Base-by-base conservation (phyloP, 2,329 filamentous ascomycete genomes). In the Alternaria brassicae region DNA sequence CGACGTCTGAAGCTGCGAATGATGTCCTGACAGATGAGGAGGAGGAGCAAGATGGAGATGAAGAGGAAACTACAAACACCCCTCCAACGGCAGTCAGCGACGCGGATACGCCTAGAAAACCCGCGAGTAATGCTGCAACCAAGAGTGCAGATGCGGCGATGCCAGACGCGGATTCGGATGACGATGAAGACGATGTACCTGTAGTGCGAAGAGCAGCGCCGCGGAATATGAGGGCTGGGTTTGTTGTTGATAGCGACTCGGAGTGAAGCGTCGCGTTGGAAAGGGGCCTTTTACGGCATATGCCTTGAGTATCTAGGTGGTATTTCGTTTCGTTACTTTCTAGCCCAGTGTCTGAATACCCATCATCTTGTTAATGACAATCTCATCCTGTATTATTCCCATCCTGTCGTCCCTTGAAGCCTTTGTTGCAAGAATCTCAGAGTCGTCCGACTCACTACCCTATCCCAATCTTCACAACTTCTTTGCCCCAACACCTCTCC, bases 221-320 rank as follows among this genome's bases (percentile, higher is more conserved):
- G 37, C 75, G 80, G 28, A 77, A 69, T 47, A 73, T 72, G 40
- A 71, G 80, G 51, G 80, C 77, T 36, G 80, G 78, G 0, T 81
- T 82, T 60, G 68, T 83, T 37, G 69, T 82, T 67, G 79, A 80
- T 45, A 81, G 81, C 56, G 80, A 82, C 68, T 79, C 77, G 25
- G 77, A 79, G 58, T 79, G 68, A 69, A 5, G 15, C 17, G 4
- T 7, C 17, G 4, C 0, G 2, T 12, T 2, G 12, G 3, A 9
- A 2, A 4, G 30, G 1, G n/a, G 28, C 15, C 12, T 5, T 5
- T 4, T 1, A 28, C 9, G 27, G 30, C 2, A n/a, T 34, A 1
- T 2, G n/a, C 36, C 1, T 34, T 28, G 4, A 25, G 25, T 12
- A 2, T 15, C 17, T 6, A 17, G 19, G 21, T 25, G 15, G 44